Evolutionary conservation across 345 rosid species (phyloP).

Genomic region (Hirschfeldia incana): DNA sequence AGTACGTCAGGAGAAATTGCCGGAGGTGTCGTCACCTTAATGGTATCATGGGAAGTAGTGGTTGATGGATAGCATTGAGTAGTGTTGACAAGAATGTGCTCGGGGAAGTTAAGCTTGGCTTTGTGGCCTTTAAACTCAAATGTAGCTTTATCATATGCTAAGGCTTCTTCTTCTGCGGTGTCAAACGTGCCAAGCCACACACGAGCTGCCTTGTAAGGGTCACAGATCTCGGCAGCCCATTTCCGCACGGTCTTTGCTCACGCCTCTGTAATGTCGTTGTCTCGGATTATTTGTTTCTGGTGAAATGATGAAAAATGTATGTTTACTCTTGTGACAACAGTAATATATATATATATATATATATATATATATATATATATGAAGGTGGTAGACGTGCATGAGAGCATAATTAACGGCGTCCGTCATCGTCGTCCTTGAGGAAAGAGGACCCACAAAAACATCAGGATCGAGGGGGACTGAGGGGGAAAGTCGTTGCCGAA

Average conservation of each 20-base stretch:
- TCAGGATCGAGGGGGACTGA: too few relatives aligned
- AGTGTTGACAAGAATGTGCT: slow-evolving; percentile 2
- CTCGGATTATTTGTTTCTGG: slow-evolving; percentile 9
- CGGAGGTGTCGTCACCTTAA: slow-evolving; percentile 3
- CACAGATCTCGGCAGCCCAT: slow-evolving; percentile 42
- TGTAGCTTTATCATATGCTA: slow-evolving; percentile 41
- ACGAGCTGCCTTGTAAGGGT: slow-evolving; percentile 37
- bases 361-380: background rate
- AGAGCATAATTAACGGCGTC: too few relatives aligned
- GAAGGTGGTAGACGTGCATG: background rate
- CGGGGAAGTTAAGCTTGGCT: slow-evolving; percentile 24
- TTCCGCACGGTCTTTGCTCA: slow-evolving; percentile 40
- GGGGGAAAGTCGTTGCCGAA: too few relatives aligned
- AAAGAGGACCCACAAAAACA: too few relatives aligned
- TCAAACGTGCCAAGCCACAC: slow-evolving; percentile 41
- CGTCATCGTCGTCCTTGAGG: too few relatives aligned
- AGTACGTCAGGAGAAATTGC: slow-evolving; percentile 26
- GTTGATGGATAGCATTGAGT: slow-evolving; percentile 11
- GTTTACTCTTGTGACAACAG: background rate
- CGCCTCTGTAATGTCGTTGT: slow-evolving; percentile 40
- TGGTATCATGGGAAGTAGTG: background rate
- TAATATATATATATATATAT: background rate
- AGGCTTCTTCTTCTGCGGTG: slow-evolving; percentile 36
- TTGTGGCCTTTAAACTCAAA: slow-evolving; percentile 38
- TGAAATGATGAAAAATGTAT: background rate